Base-by-base conservation (phyloP, 352 stramenopile genomes). In the Salisapilia sapeloensis region DNA sequence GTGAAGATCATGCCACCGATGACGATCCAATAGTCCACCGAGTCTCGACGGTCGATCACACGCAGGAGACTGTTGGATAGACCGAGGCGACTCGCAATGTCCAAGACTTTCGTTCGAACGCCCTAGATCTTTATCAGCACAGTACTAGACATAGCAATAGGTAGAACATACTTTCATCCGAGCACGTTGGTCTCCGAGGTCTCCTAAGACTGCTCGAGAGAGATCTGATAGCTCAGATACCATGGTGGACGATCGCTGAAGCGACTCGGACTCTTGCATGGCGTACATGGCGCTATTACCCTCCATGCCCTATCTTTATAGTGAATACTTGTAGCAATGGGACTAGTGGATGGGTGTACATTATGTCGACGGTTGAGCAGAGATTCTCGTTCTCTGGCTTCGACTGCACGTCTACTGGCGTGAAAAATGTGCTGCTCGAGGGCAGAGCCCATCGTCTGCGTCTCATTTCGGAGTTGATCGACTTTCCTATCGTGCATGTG, bases 11-110 rank as follows among this genome's bases (percentile, higher is more conserved):
- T 92, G 9, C 76, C 76, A 7, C 45, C 67, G 19, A 82, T 50
- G 2, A 90, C 75, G 35, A 90, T 85, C 75, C 70, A 87, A 25
- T 78, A 81, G 37, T 87, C 75, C 18, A 83, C 63, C 2, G 65
- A 78, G 35, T 90, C 75, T 36, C 75, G 60, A 17, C 71, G 47
- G 40, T 89, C 76, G 25, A 92, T 86, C 19, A 86, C 60, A 7
- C 72, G 69, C 41, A 92, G 42, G 22, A 92, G 42, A 27, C 70
- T 86, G 24, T 67, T 85, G 3, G 72, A 87, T 14, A 92, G 51
- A 2, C 76, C 76, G 20, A 92, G 54, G 34, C 64, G 52, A 49
- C 84, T 87, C n/a, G 74, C 67, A 29, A 90, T 79, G 33, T 87
- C 75, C 16, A 86, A 40, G 27, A 83, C 29, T 49, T 85, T 86